A percentile compares a stretch with the other conserved stretches of the same genome.
Conservation (phyloP, 768 basidiomycete genomes). For the Dentipellis fragilis region DNA sequence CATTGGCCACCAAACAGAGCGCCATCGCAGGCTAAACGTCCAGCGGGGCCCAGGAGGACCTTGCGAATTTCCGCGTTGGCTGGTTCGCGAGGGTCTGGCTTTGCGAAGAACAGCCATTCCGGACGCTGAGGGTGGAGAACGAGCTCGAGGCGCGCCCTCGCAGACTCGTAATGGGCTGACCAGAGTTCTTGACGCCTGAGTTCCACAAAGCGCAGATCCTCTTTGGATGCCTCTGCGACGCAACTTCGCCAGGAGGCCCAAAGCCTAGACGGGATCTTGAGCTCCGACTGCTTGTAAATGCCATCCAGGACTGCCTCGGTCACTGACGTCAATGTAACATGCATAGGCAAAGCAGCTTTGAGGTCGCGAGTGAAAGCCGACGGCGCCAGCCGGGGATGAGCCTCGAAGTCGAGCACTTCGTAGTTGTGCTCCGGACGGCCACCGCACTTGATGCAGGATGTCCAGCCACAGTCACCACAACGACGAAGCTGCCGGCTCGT, state of each 20-base stretch:
- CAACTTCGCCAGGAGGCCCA: constrained; percentile 68
- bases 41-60: constrained; percentile 66
- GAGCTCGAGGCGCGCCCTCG: constrained; percentile 63
- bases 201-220: constrained; percentile 74
- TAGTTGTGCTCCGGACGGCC: constrained; percentile 87
- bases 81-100: constrained; percentile 54
- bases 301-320: constrained; percentile 40
- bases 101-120: constrained; percentile 81
- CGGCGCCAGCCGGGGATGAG: constrained; percentile 57
- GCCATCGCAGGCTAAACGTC: constrained; percentile 48
- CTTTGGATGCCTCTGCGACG: constrained; percentile 44
- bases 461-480: constrained; percentile 68
- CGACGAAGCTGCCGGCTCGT: constrained; percentile 54
- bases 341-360: constrained; percentile 83
- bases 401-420: constrained; percentile 37
- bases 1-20: constrained; percentile 62
- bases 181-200: constrained; percentile 84
- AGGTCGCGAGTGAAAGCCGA: constrained; percentile 65
- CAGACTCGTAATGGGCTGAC: constrained; percentile 70
- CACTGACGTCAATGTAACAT: constrained; percentile 47
- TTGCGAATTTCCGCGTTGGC: constrained; percentile 75
- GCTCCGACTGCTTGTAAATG: constrained; percentile 30
- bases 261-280: constrained; percentile 38
- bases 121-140: constrained; percentile 65
- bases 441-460: constrained; percentile 79